Conservation (phyloP, 1,284 basidiomycete genomes). For the Microbotryum violaceum region DNA sequence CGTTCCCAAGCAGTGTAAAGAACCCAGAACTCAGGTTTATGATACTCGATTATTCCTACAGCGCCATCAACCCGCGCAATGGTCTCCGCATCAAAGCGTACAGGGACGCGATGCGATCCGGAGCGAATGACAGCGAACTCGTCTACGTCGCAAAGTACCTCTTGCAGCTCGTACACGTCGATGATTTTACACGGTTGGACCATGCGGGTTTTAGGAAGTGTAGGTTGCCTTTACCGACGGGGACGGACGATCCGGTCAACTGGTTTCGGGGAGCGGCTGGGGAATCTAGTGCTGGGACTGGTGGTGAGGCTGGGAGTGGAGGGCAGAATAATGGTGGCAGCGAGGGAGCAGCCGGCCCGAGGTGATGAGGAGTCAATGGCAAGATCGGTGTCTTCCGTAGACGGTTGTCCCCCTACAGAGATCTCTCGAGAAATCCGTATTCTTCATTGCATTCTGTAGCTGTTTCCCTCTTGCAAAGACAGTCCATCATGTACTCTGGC, state of each 20-base stretch:
- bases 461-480: too few relatives aligned
- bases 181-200: conserved; percentile 19
- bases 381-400: too few relatives aligned
- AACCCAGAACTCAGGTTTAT: neutral
- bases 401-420: too few relatives aligned
- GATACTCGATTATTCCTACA: neutral
- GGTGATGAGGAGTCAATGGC: too few relatives aligned
- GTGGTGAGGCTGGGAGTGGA: too few relatives aligned
- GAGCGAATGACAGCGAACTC: conserved; percentile 25
- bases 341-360: too few relatives aligned
- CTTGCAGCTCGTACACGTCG: conserved; percentile 12
- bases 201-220: conserved; percentile 21
- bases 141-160: conserved; percentile 28
- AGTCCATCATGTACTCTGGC: too few relatives aligned
- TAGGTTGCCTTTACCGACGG: conserved; percentile 13
- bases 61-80: conserved; percentile 27
- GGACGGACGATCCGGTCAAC: conserved; percentile 14
- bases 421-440: too few relatives aligned
- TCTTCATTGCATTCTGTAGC: too few relatives aligned
- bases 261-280: neutral
- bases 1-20: conserved; percentile 10
- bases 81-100: conserved; percentile 33
- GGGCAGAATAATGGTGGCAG: too few relatives aligned
- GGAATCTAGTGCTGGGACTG: too few relatives aligned
- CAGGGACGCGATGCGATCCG: conserved; percentile 19